These are phyloP conservation scores for Thalassiosira livingstoniorum DNA, from an alignment of 352 stramenopile genomes.

Conservation along the genomic window DNA sequence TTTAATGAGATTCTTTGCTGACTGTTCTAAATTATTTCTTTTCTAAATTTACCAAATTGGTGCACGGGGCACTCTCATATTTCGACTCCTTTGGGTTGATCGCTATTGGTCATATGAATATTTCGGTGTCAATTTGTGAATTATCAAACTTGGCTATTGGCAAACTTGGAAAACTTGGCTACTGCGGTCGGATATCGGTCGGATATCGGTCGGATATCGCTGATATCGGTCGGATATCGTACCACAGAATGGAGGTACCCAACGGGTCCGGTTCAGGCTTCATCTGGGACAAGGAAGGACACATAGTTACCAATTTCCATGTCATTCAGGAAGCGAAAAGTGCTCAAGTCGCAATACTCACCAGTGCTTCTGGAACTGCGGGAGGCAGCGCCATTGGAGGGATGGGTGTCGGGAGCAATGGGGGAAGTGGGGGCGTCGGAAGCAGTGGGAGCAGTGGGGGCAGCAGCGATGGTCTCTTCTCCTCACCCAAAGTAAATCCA, in stretches of 20 bases:
- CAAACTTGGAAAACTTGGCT: no score
- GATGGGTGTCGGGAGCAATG: neutral
- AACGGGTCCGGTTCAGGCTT: slow-evolving; percentile 77
- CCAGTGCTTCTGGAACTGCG: slow-evolving; percentile 15
- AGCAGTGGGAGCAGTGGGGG: neutral
- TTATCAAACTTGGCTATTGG: no score
- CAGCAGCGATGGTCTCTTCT: neutral
- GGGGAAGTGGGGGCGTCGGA: neutral
- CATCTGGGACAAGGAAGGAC: slow-evolving; percentile 86
- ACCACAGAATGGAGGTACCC: slow-evolving; percentile 62
- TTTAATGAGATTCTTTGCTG: no score
- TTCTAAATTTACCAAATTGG: no score
- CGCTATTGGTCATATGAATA: no score
- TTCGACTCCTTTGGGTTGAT: no score
- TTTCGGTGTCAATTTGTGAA: no score
- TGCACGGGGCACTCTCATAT: no score
- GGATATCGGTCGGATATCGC: no score
- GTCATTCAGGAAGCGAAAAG: slow-evolving; percentile 80
- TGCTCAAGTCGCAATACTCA: slow-evolving; percentile 77
- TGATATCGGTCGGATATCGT: no score
- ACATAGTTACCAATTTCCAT: slow-evolving; percentile 89
- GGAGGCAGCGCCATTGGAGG: neutral
- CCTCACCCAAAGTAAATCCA: slow-evolving; percentile 1
- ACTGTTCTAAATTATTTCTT: no score
- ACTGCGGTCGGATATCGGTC: no score